Percentiles rank a stretch among this genome's conserved stretches.
Conservation (phyloP, 2,329 filamentous ascomycete genomes). For the Geosmithia flava region DNA sequence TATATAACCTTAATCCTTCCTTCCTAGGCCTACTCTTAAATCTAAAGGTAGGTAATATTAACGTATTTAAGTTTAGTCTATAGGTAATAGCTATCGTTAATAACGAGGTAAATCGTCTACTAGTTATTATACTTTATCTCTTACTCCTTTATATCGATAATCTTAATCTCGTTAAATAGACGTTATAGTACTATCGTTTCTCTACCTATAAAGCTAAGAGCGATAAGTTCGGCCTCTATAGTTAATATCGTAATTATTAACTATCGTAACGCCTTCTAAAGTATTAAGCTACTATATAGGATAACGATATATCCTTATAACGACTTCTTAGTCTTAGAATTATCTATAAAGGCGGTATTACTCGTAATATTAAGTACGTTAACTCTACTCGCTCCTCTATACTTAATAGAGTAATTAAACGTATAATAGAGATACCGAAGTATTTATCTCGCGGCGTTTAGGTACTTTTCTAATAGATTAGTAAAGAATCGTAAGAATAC, state of each 20-base stretch:
- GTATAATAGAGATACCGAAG: background rate
- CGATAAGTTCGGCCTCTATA: background rate
- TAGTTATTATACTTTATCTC: slow-evolving; percentile 1
- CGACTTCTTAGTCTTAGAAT: background rate
- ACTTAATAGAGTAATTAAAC: no score
- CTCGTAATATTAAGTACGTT: background rate
- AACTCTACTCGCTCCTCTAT: background rate
- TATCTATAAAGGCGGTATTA: background rate
- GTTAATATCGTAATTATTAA: background rate
- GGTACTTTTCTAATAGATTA: background rate
- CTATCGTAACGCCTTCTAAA: background rate
- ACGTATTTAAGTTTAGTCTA: slow-evolving; percentile 1
- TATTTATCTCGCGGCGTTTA: background rate
- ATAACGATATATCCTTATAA: background rate
- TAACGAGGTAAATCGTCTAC: slow-evolving; percentile 1
- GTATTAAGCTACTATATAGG: background rate
- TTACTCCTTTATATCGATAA: background rate
- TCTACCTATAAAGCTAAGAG: background rate
- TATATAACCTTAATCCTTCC: background rate
- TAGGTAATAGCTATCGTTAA: background rate
- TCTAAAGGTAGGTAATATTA: slow-evolving; percentile 3
- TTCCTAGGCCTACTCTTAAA: slow-evolving; percentile 1
- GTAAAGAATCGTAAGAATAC: background rate
- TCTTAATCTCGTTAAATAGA: background rate
- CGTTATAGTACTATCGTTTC: background rate